phyloP scores from a whole-genome alignment of 208 protist genomes.

The Angomonas deanei region DNA sequence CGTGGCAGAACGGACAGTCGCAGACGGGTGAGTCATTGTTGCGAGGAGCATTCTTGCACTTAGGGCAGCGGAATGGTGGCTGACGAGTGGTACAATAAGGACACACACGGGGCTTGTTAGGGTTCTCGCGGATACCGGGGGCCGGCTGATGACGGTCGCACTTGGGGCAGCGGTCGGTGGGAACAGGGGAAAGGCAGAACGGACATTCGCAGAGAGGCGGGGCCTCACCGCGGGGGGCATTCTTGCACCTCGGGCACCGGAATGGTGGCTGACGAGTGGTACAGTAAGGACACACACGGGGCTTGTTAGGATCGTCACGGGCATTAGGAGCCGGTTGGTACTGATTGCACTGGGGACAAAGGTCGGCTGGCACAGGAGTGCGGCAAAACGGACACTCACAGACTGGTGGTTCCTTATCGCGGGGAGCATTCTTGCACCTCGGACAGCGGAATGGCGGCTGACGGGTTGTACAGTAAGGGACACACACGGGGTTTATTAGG shows the following conservation, averaged over 20 bases:
- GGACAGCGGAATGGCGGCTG: slow-evolving; percentile 5
- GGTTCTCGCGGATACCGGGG: not conserved
- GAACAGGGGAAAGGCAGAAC: slow-evolving; percentile 4
- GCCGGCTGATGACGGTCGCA: not conserved
- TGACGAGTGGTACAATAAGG: slow-evolving; percentile 2
- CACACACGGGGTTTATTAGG: not conserved
- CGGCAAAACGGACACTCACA: slow-evolving; percentile 7
- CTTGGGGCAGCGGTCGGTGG: slow-evolving; percentile 1
- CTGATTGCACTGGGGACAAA: not conserved
- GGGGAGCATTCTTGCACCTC: not conserved
- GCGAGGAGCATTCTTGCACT: not conserved
- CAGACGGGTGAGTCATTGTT: too few relatives aligned
- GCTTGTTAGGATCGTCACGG: not conserved
- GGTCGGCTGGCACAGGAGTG: not conserved
- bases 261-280: not conserved
- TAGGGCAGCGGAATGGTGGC: slow-evolving; percentile 6
- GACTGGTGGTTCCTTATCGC: not conserved
- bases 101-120: not conserved
- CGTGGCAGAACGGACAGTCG: too few relatives aligned
- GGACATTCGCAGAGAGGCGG: slow-evolving; percentile 1
- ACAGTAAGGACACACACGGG: slow-evolving; percentile 5
- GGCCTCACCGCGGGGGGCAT: not conserved
- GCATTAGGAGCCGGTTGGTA: not conserved
- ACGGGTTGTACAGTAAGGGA: slow-evolving; percentile 1
- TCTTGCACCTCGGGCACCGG: slow-evolving; percentile 2